Evolutionary conservation across 2,329 filamentous ascomycete genomes (phyloP), one percentile per base, ranked within the genome.

Genomic region (Cercospora citrullina): DNA sequence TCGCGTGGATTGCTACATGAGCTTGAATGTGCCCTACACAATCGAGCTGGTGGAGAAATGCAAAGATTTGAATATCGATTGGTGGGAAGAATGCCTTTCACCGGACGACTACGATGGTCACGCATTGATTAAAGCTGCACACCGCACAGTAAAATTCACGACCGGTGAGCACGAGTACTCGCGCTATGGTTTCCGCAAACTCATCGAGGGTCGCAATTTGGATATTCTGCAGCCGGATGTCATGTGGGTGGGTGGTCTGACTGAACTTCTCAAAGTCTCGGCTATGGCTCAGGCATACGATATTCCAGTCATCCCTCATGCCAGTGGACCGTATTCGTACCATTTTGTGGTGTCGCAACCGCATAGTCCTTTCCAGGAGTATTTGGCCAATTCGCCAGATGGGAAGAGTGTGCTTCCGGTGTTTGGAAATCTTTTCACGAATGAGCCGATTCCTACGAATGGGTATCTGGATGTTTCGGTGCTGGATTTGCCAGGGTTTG

Each of bases 1-100:
- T 72, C 94, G 96, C 85, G 94, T 97, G 5, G 94, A 97, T 82
- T 97, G 94, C 85, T 97, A 96, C 82, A 97, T 97, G 94, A 94
- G 91, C 73, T 84, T 97, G 76, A 97, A 94, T 75, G 94, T 97
- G 28, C 84, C 91, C 1, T 97, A 97, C 82, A 96, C 92, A 4
- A 96, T 97, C 73, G 91, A 97, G 80, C 85, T 97, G 26, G 94
- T 91, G 69, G 91, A 94, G 81, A 90, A 90, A 62, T 93, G 90
- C 77, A 87, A 92, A 74, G 89, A 93, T 73, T 86, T 97, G 72
- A 87, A 94, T 80, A 94, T 97, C 79, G 93, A 97, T 83, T 97
- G 94, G 94, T 97, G 93, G 93, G 94, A 97, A 83, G 94, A 97
- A 83, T 96, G 93, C 72, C 83, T 97, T 70, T 91, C 90, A 31